Conservation (phyloP, 2,329 filamentous ascomycete species). For the Cyanodermella asteris region DNA sequence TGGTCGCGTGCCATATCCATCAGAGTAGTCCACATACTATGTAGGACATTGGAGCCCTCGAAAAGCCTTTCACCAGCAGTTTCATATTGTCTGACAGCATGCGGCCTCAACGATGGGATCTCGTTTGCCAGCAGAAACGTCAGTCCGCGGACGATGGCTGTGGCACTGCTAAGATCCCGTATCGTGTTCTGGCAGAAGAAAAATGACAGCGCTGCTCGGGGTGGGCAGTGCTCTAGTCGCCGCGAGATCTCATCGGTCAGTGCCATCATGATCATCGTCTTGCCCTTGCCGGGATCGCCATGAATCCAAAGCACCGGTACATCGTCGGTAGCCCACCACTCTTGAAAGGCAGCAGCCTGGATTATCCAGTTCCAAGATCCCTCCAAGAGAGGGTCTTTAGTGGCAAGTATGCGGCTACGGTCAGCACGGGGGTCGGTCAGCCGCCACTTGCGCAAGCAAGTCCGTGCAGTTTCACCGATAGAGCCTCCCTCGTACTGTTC, state of each 20-base stretch:
- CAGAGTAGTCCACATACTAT: constrained; percentile 18
- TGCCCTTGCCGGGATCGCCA: constrained; percentile 17
- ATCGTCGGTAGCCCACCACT: constrained; percentile 9
- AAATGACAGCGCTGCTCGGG: constrained; percentile 9
- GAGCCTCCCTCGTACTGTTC: too few species aligned
- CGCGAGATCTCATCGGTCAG: constrained; percentile 11
- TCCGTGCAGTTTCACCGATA: too few species aligned
- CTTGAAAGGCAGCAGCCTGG: constrained; percentile 7
- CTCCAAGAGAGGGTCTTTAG: constrained; percentile 5
- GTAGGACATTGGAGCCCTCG: constrained; percentile 17
- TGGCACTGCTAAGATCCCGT: constrained; percentile 8
- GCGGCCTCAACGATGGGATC: constrained; percentile 13
- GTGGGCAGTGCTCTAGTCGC: not conserved
- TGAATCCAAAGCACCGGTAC: constrained; percentile 17
- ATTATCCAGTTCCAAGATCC: constrained; percentile 10
- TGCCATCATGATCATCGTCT: constrained; percentile 18
- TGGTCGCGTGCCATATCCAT: constrained; percentile 17
- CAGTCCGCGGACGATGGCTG: constrained; percentile 21
- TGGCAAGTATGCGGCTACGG: constrained; percentile 9
- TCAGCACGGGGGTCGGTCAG: constrained; percentile 8
- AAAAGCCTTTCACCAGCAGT: constrained; percentile 16
- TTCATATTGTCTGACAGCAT: constrained; percentile 17
- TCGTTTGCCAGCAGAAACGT: constrained; percentile 19
- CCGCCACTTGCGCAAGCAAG: constrained; percentile 1
- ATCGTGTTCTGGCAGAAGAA: constrained; percentile 24